Base-by-base conservation (phyloP, 441 rosid species). In the Macaranga tanarius region DNA sequence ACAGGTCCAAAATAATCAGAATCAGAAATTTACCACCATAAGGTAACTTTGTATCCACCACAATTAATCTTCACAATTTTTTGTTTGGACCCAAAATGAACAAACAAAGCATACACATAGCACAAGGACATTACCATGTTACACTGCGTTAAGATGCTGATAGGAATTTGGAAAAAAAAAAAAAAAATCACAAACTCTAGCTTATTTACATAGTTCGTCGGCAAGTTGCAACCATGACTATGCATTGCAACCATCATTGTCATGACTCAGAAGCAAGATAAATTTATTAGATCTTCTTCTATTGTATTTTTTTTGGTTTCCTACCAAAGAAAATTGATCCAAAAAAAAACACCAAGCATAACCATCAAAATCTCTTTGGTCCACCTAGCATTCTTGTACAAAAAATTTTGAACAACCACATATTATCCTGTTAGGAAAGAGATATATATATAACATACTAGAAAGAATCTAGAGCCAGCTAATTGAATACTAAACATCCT, bases 11-110 rank as follows among this genome's bases (percentile, higher is more conserved):
- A 28, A n/a, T n/a, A n/a, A n/a, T n/a, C n/a, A n/a, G n/a, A n/a
- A n/a, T n/a, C n/a, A n/a, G n/a, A n/a, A n/a, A n/a, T n/a, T n/a
- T n/a, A n/a, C n/a, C n/a, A n/a, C n/a, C n/a, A n/a, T n/a, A n/a
- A n/a, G n/a, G n/a, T n/a, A n/a, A n/a, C n/a, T n/a, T n/a, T 42
- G 28, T 65, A 40, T 38, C 56, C 57, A 44, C 48, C 61, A 56
- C 8, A 54, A 22, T 19, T 7, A 15, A 17, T 19, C 19, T 34
- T 22, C 10, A 50, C 52, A n/a, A 47, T 48, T 63, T 10, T 44
- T 17, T 12, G 25, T 26, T 42, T 20, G 19, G 34, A 23, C 45
- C 28, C 64, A 64, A 64, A n/a, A 64, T 42, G n/a, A 63, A 45
- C 12, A 47, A 31, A 59, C 52, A 44, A 44, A 7, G 57, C 2